A percentile compares a stretch with the other conserved stretches of the same genome.
These are phyloP conservation scores for Ascobolus immersus DNA, from an alignment of 495 filamentous ascomycete genomes.

Conservation along the genomic window DNA sequence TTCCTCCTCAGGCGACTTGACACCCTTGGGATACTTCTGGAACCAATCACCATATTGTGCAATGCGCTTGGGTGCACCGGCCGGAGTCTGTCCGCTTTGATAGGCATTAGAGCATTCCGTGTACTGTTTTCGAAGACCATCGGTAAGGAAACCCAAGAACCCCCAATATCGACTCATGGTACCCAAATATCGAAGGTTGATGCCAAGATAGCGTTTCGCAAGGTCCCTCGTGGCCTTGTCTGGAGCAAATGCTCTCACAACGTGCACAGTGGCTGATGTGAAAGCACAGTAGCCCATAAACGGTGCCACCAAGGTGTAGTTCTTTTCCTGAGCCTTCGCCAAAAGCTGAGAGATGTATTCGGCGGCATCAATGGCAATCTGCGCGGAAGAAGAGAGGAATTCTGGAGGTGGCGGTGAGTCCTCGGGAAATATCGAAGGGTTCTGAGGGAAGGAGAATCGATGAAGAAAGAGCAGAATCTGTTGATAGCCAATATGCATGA, in stretches of 20 bases:
- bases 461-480: constrained; percentile 81
- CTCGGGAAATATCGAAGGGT: constrained; percentile 49
- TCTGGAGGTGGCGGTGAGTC: constrained; percentile 53
- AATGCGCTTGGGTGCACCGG: constrained; percentile 34
- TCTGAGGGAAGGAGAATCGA: constrained; percentile 56
- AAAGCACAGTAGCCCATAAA: constrained; percentile 92
- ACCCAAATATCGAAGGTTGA: constrained; percentile 67
- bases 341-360: constrained; percentile 68
- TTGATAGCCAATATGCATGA: constrained; percentile 67
- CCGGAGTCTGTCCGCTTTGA: constrained; percentile 24
- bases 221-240: constrained; percentile 47
- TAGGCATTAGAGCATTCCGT: constrained; percentile 60
- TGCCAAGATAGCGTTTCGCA: constrained; percentile 65
- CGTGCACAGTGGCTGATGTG: constrained; percentile 70
- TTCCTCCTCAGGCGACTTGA: no score
- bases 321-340: constrained; percentile 48
- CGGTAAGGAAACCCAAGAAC: constrained; percentile 87
- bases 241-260: constrained; percentile 72
- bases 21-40: constrained; percentile 80
- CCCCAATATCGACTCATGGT: constrained; percentile 97
- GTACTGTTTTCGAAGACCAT: constrained; percentile 79
- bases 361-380: constrained; percentile 63
- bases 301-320: constrained; percentile 46
- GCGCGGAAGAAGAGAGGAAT: constrained; percentile 5
- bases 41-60: constrained; percentile 99